Evolutionary conservation across 768 basidiomycete species (phyloP).

Genomic region (Solioccasus polychromus): DNA sequence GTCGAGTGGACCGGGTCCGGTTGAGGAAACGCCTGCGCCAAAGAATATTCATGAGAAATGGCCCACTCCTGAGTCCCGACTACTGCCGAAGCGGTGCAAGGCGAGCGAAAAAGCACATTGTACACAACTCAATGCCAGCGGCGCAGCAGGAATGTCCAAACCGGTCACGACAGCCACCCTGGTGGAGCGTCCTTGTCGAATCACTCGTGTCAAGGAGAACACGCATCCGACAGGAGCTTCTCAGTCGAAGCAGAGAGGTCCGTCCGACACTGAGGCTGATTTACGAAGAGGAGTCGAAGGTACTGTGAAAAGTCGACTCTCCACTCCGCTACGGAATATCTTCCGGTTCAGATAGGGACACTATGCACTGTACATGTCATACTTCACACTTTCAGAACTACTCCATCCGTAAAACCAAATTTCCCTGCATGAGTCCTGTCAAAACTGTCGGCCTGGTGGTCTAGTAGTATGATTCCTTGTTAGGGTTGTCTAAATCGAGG

Average conservation of each 20-base stretch:
- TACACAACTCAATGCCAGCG: not conserved
- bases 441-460: slow-evolving; percentile 55
- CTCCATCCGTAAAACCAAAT: too few relatives aligned
- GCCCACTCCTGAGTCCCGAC: slow-evolving; percentile 10
- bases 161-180: not conserved
- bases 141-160: slow-evolving; percentile 7
- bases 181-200: slow-evolving; percentile 18
- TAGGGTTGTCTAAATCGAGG: slow-evolving; percentile 47
- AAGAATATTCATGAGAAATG: slow-evolving; percentile 12
- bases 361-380: not conserved
- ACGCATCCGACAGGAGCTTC: not conserved
- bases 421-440: too few relatives aligned
- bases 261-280: slow-evolving; percentile 10
- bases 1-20: not conserved
- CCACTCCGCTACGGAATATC: slow-evolving; percentile 30
- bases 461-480: slow-evolving; percentile 56
- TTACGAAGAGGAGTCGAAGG: slow-evolving; percentile 27
- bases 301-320: slow-evolving; percentile 23
- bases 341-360: slow-evolving; percentile 28
- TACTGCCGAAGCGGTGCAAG: slow-evolving; percentile 14
- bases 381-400: slow-evolving; percentile 10
- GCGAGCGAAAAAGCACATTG: slow-evolving; percentile 5
- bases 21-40: slow-evolving; percentile 1
- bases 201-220: slow-evolving; percentile 15
- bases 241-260: slow-evolving; percentile 14